These are phyloP conservation scores for Firmiana major DNA, from an alignment of 345 rosid genomes.

Conservation along the genomic window DNA sequence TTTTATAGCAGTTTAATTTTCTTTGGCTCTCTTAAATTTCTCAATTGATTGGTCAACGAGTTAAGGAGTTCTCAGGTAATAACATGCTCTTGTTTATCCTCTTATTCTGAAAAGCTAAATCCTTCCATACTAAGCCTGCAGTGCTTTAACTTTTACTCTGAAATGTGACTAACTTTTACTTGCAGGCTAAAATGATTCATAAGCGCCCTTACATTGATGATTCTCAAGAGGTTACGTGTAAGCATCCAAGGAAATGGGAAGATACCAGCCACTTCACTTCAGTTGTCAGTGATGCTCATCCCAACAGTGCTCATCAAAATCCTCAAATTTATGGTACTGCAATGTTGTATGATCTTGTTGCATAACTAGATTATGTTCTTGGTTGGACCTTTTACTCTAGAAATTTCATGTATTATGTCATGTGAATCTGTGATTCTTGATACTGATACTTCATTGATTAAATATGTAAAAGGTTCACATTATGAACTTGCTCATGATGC, in stretches of 20 bases:
- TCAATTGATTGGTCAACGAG: neutral
- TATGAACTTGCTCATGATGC: neutral
- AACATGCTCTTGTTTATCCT: neutral
- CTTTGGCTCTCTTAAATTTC: neutral
- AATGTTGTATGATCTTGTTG: neutral
- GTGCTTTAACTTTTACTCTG: neutral
- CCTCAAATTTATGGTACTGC: slow-evolving; percentile 36
- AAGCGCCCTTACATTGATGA: slow-evolving; percentile 49
- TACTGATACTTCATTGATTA: neutral
- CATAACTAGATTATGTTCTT: neutral
- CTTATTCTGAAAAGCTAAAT: neutral
- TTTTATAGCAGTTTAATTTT: neutral
- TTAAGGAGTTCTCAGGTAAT: slow-evolving; percentile 20
- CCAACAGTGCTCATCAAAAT: slow-evolving; percentile 9
- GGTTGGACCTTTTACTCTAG: neutral
- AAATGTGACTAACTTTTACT: neutral
- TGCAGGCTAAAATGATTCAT: slow-evolving; percentile 45
- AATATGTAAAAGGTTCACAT: neutral
- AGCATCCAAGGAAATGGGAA: slow-evolving; percentile 43
- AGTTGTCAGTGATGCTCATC: slow-evolving; percentile 14
- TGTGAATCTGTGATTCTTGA: neutral
- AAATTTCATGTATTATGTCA: neutral
- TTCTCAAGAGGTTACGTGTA: slow-evolving; percentile 33
- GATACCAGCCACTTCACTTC: slow-evolving; percentile 20
- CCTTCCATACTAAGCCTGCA: neutral